phyloP scores from a whole-genome alignment of 176 grass and related monocot genomes.

The Paspalum vaginatum region DNA sequence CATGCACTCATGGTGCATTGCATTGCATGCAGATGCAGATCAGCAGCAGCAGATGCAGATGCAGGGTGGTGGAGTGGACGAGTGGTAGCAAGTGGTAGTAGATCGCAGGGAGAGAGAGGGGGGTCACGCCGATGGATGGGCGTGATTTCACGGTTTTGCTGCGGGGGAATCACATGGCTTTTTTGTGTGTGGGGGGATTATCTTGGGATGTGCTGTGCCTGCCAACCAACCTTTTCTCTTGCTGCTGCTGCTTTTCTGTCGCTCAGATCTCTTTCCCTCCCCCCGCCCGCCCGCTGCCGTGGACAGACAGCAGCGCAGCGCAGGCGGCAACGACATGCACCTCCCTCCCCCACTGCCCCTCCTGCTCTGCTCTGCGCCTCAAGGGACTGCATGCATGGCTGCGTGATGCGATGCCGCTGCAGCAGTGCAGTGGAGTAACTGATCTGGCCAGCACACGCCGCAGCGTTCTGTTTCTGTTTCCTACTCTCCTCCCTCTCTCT shows the following conservation, averaged over 20 bases:
- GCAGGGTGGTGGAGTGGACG: not conserved
- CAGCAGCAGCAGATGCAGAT: not conserved
- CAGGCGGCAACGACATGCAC: not conserved
- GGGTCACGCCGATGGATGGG: not conserved
- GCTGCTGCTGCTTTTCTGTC: not conserved
- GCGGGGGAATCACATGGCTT: conserved; percentile 27
- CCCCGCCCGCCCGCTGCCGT: too few relatives aligned
- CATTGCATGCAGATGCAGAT: not conserved
- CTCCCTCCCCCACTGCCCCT: too few relatives aligned
- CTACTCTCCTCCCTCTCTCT: too few relatives aligned
- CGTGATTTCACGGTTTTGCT: conserved; percentile 32
- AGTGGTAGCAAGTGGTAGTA: not conserved
- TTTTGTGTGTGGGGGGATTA: conserved; percentile 30
- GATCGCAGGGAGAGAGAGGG: not conserved
- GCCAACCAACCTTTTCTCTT: conserved; percentile 37
- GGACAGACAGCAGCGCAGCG: conserved; percentile 3
- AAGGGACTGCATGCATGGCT: not conserved
- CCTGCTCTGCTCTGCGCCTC: not conserved
- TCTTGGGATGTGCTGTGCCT: conserved; percentile 21
- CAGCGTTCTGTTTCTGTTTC: not conserved
- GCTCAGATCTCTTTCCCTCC: conserved; percentile 41
- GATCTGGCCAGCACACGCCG: conserved; percentile 2
- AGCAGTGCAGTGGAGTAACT: not conserved
- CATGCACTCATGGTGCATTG: not conserved
- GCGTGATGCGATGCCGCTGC: not conserved